Base-by-base conservation (phyloP, 805 yeast species). In the Barnettozyma wickerhamii region DNA sequence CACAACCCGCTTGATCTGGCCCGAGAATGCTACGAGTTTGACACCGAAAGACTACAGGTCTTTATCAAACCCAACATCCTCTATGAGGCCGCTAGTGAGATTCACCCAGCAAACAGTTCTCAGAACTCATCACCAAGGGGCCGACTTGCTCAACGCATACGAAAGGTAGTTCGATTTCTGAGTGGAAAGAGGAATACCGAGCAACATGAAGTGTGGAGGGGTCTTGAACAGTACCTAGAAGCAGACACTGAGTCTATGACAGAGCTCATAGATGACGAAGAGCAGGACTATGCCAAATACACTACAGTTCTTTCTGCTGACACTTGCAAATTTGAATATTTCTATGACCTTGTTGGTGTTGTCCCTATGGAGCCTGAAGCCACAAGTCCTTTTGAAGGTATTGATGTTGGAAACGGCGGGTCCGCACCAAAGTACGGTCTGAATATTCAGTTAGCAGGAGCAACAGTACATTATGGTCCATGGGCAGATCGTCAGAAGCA, bases 401-500 rank as follows among this genome's bases (percentile, higher is more conserved):
- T 79, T 1, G 83, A 77, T 47, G 63, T 80, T 26, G 83, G 83
- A 5, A 76, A 77, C 44, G 68, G 75, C 26, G 84, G 79, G 4
- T 47, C 69, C 4, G 65, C 82, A 0, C 89, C 89, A 1, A 67
- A 65, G 34, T 68, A 71, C 55, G 90, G 90, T 0, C 50, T 82
- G 7, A 82, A 82, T 38, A 38, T 90, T 7, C 68, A 68, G 12
- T 48, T 87, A 2, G 68, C 74, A 2, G 72, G 75, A 40, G 79
- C 88, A 0, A 79, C 85, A 0, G 63, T 88, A 1, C 82, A 82
- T 50, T 90, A 87, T 56, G 99, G 99, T 0, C 95, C 99, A 0
- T 91, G 97, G 96, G 85, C 96, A 0, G 95, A 93, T 44, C 77
- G 91, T 28, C 95, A 93, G 59, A 60, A 95, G 14, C 69, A 69